Conservation (phyloP, 306 rosid species). For the Acacia melanoxylon region DNA sequence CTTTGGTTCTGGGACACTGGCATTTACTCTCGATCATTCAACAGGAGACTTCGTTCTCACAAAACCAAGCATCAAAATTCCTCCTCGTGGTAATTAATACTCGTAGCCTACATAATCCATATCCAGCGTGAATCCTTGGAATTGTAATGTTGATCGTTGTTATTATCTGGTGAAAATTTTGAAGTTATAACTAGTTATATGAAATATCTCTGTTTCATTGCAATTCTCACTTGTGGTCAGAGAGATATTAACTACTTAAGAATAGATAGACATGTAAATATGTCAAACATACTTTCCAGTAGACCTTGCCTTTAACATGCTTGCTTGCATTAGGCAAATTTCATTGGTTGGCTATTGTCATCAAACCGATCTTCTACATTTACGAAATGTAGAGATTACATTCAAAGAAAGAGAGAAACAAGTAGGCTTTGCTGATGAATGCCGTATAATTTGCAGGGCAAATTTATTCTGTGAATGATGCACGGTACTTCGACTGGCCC, state of each 20-base stretch:
- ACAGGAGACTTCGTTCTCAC: constrained; percentile 92
- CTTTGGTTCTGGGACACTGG: constrained; percentile 89
- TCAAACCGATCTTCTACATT: background rate
- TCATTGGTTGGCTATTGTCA: constrained; percentile 6
- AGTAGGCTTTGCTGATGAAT: constrained; percentile 15
- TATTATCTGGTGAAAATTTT: background rate
- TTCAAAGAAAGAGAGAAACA: too few relatives aligned
- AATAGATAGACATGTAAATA: background rate
- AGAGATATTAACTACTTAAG: background rate
- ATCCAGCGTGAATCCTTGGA: constrained; percentile 1
- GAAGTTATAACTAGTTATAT: background rate
- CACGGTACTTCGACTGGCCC: constrained; percentile 96
- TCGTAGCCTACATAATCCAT: constrained; percentile 9
- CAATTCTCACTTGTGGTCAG: background rate
- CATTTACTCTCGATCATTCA: constrained; percentile 83
- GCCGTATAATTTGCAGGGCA: constrained; percentile 64
- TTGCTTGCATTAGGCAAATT: background rate
- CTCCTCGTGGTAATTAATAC: constrained; percentile 84
- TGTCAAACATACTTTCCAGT: background rate
- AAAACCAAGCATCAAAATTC: constrained; percentile 78
- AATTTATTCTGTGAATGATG: constrained; percentile 93
- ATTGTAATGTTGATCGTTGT: constrained; percentile 18
- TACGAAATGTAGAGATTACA: too few relatives aligned
- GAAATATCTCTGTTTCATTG: background rate
- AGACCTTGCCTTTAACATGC: background rate